Conservation (phyloP, 2,329 filamentous ascomycete species). For the Biscogniauxia sp. region DNA sequence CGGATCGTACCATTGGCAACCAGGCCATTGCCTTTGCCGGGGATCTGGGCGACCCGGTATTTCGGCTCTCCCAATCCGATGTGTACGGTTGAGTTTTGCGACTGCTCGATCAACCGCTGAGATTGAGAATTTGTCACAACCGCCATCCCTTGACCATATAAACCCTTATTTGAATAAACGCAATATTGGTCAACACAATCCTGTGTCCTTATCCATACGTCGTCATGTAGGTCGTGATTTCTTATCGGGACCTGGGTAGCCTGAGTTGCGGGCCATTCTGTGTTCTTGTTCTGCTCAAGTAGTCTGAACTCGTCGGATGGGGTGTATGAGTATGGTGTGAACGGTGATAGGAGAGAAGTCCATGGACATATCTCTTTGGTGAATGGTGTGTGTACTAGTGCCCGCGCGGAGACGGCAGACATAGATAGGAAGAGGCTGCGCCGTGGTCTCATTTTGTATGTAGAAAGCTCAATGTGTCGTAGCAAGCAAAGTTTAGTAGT, state of each 20-base stretch:
- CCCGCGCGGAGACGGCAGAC: background rate
- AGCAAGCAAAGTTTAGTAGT: too few species aligned
- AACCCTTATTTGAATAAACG: conserved; percentile 15
- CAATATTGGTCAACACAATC: conserved; percentile 20
- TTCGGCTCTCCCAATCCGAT: conserved; percentile 1
- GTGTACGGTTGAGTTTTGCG: conserved; percentile 3
- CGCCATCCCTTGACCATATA: conserved; percentile 15
- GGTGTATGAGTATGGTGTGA: background rate
- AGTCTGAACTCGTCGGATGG: background rate
- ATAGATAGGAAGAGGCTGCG: background rate
- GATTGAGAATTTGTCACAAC: conserved; percentile 17
- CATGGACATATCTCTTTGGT: background rate
- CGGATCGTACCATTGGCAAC: conserved; percentile 20
- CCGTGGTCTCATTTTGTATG: background rate
- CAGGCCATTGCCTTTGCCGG: conserved; percentile 23
- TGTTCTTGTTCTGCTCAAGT: background rate
- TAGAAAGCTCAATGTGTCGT: too few species aligned
- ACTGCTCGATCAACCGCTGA: conserved; percentile 6
- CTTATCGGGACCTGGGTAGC: background rate
- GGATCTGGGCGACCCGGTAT: conserved; percentile 13
- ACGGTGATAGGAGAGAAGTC: background rate
- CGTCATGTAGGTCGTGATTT: background rate
- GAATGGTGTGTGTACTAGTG: background rate
- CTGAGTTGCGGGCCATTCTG: background rate
- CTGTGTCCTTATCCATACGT: conserved; percentile 6